phyloP scores from a whole-genome alignment of 2,329 filamentous ascomycete species.

The Pezicula rhizophila region DNA sequence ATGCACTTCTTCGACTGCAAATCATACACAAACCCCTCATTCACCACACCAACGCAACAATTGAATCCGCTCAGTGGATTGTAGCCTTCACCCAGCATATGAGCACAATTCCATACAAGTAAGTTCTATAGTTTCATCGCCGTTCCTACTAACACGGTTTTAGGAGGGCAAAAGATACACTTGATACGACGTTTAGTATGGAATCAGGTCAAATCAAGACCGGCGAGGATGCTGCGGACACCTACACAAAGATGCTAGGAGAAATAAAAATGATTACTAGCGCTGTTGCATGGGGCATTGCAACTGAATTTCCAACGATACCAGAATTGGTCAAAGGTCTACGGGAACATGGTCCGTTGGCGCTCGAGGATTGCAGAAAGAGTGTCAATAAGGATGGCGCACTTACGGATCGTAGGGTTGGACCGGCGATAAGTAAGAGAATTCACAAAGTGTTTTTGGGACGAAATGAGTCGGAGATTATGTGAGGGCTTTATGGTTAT shows the following conservation, averaged over 20 bases:
- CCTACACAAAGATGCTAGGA: slow-evolving; percentile 69
- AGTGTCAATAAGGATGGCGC: slow-evolving; percentile 51
- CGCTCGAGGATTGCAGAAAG: slow-evolving; percentile 56
- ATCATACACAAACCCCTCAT: slow-evolving; percentile 60
- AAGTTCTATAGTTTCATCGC: slow-evolving; percentile 13
- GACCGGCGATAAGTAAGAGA: slow-evolving; percentile 51
- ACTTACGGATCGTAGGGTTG: slow-evolving; percentile 46
- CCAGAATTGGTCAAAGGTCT: slow-evolving; percentile 53
- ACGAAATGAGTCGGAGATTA: slow-evolving; percentile 32
- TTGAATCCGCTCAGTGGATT: slow-evolving; percentile 70
- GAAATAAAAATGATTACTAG: slow-evolving; percentile 67
- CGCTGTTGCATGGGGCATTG: slow-evolving; percentile 65
- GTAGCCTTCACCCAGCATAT: slow-evolving; percentile 71
- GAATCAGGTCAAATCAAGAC: slow-evolving; percentile 69
- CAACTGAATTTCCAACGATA: slow-evolving; percentile 52
- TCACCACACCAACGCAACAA: slow-evolving; percentile 56
- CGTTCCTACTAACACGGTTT: background rate
- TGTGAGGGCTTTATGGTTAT: background rate
- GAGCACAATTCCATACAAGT: slow-evolving; percentile 67
- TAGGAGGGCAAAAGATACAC: slow-evolving; percentile 36
- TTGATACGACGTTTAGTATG: slow-evolving; percentile 68
- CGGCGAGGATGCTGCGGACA: slow-evolving; percentile 60
- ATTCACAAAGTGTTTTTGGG: slow-evolving; percentile 56
- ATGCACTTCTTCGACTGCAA: slow-evolving; percentile 65
- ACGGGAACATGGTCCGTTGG: slow-evolving; percentile 47